phyloP scores from a whole-genome alignment of 495 filamentous ascomycete genomes.

The Elasticomyces elasticus region DNA sequence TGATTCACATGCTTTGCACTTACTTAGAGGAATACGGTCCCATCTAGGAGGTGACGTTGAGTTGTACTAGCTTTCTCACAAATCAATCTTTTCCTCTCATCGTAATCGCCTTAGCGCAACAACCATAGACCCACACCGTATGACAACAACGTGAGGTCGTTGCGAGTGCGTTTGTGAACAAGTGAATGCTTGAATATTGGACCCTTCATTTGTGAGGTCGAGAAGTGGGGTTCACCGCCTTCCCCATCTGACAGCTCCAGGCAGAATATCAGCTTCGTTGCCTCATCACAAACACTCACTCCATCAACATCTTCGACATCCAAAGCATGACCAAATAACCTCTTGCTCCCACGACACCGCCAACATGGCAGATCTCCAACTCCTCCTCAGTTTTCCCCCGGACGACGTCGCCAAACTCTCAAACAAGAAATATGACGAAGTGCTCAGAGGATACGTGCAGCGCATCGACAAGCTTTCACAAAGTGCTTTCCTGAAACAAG shows the following conservation, averaged over 20 bases:
- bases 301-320: not conserved
- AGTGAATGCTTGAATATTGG: not conserved
- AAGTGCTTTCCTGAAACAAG: slow-evolving; percentile 16
- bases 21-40: no score
- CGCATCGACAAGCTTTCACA: slow-evolving; percentile 16
- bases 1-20: no score
- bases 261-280: not conserved
- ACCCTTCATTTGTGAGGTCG: not conserved
- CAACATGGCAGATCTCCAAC: slow-evolving; percentile 12
- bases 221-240: not conserved
- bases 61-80: no score
- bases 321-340: not conserved
- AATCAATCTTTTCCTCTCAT: no score
- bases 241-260: not conserved
- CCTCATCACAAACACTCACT: not conserved
- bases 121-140: no score
- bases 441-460: slow-evolving; percentile 15
- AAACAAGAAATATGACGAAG: slow-evolving; percentile 22
- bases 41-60: no score
- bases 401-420: slow-evolving; percentile 7
- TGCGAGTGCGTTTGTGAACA: no score
- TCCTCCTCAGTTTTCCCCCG: slow-evolving; percentile 21
- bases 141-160: no score
- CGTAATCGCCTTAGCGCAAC: no score
- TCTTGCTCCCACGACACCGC: not conserved